phyloP scores from a whole-genome alignment of 257 asterid genomes.

The Verbascum thapsus region DNA sequence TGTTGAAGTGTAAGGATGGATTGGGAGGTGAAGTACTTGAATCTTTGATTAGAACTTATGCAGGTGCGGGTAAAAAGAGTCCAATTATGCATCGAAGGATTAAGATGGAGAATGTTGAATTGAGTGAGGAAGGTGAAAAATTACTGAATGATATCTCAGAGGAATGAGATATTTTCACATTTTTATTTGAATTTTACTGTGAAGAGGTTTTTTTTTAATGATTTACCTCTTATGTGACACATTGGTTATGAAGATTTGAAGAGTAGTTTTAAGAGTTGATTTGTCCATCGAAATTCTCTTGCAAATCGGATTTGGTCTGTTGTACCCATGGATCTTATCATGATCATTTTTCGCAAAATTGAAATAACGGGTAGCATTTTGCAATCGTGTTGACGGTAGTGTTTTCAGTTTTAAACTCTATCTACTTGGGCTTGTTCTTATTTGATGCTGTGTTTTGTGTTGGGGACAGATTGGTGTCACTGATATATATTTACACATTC shows the following conservation, averaged over 20 bases:
- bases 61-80: slow-evolving; percentile 73
- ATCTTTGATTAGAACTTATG: slow-evolving; percentile 69
- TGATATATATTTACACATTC: no score
- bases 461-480: no score
- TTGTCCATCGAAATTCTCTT: slow-evolving; percentile 13
- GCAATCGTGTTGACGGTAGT: no score
- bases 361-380: slow-evolving; percentile 20
- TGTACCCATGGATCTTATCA: no score
- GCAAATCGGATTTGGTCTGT: slow-evolving; percentile 8
- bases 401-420: no score
- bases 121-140: slow-evolving; percentile 68
- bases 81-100: slow-evolving; percentile 59
- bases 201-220: slow-evolving; percentile 36
- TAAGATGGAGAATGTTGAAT: slow-evolving; percentile 85
- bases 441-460: no score
- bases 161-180: no score
- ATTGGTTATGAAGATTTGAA: no score
- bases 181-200: no score
- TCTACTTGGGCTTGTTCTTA: no score
- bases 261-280: no score
- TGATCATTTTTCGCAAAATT: slow-evolving; percentile 16
- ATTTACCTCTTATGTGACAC: no score
- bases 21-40: slow-evolving; percentile 56
- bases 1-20: slow-evolving; percentile 56
- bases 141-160: slow-evolving; percentile 55